phyloP scores from a whole-genome alignment of 768 basidiomycete genomes.

The Gyrodon lividus region DNA sequence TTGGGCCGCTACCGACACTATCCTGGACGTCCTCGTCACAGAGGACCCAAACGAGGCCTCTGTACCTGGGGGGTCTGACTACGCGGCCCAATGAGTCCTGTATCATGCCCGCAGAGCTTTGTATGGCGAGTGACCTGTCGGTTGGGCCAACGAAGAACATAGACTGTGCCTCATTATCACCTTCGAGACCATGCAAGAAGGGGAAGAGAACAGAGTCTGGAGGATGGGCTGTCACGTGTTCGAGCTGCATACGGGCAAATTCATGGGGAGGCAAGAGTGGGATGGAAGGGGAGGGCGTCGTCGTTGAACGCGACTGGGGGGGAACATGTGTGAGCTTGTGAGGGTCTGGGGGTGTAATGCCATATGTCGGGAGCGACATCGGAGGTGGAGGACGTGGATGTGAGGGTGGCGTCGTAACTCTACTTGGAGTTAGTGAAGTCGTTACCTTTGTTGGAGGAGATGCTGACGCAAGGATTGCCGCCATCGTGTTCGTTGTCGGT shows the following conservation, averaged over 20 bases:
- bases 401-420: neutral
- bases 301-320: slow-evolving; percentile 5
- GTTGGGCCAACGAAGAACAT: slow-evolving; percentile 63
- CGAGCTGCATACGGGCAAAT: slow-evolving; percentile 62
- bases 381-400: no score
- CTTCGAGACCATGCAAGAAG: slow-evolving; percentile 85
- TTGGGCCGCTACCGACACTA: slow-evolving; percentile 27
- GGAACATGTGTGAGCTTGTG: neutral
- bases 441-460: neutral
- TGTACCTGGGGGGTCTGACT: slow-evolving; percentile 43
- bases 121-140: slow-evolving; percentile 7
- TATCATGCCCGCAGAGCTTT: slow-evolving; percentile 25
- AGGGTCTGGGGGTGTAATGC: slow-evolving; percentile 1
- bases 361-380: neutral
- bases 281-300: slow-evolving; percentile 32
- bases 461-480: neutral
- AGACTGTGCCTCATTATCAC: slow-evolving; percentile 76
- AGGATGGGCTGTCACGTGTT: slow-evolving; percentile 66
- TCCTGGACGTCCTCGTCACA: slow-evolving; percentile 65
- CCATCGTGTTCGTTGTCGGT: neutral
- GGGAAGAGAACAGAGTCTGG: slow-evolving; percentile 85
- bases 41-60: slow-evolving; percentile 85
- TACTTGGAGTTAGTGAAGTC: neutral
- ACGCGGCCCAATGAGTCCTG: slow-evolving; percentile 26
- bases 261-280: slow-evolving; percentile 41